Percentiles rank a stretch among this genome's conserved stretches.
phyloP scores from a whole-genome alignment of 2,329 filamentous ascomycete species.

The Gyromitra esculenta region DNA sequence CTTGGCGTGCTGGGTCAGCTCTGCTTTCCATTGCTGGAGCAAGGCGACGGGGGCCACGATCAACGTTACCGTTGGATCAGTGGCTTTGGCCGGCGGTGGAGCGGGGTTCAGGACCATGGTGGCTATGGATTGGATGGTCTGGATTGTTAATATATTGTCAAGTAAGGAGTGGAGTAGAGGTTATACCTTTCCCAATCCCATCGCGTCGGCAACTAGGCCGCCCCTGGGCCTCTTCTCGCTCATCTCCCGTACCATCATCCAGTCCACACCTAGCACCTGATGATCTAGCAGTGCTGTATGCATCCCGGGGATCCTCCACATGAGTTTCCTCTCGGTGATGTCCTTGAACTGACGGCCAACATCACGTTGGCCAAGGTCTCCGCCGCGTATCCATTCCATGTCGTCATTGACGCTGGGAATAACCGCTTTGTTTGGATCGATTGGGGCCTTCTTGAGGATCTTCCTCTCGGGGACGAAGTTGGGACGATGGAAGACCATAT shows the following conservation, averaged over 20 bases:
- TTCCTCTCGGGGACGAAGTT: constrained; percentile 2
- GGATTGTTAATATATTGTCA: constrained; percentile 8
- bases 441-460: neutral
- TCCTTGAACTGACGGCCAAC: constrained; percentile 23
- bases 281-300: constrained; percentile 89
- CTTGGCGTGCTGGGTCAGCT: constrained; percentile 84
- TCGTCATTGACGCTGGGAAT: constrained; percentile 21
- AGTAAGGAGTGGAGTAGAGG: neutral
- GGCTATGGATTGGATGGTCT: constrained; percentile 92
- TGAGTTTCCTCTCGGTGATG: constrained; percentile 65
- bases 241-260: constrained; percentile 94
- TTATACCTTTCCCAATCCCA: constrained; percentile 79
- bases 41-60: constrained; percentile 92
- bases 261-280: constrained; percentile 90
- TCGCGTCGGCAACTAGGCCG: constrained; percentile 96
- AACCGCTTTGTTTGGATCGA: constrained; percentile 1
- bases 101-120: constrained; percentile 80
- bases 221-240: constrained; percentile 77
- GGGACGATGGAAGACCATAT: constrained; percentile 31
- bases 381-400: constrained; percentile 38
- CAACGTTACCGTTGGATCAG: constrained; percentile 76
- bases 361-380: constrained; percentile 31
- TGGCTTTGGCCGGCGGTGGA: constrained; percentile 71
- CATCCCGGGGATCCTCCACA: constrained; percentile 68
- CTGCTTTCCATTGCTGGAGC: constrained; percentile 95